Percentiles rank a stretch among this genome's conserved stretches.
Conservation (phyloP, 2,329 filamentous ascomycete genomes). For the Neocucurbitaria cava region DNA sequence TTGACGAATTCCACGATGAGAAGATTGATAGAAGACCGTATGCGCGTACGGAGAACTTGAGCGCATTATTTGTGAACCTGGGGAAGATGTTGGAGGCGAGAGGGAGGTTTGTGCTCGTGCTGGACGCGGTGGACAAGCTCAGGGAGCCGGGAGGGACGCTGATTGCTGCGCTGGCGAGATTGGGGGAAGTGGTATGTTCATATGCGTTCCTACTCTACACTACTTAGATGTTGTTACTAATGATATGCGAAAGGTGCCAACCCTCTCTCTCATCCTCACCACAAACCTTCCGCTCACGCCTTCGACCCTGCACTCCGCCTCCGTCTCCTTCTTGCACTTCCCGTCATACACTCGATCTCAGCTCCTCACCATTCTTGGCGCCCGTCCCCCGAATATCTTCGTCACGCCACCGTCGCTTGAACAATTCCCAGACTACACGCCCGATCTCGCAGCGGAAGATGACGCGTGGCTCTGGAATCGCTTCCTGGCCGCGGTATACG, state of each 20-base stretch:
- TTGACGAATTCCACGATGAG: conserved; percentile 51
- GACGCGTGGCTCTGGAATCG: conserved; percentile 77
- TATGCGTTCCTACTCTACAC: background rate
- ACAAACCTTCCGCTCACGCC: conserved; percentile 74
- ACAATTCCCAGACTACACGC: conserved; percentile 55
- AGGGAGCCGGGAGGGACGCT: conserved; percentile 80
- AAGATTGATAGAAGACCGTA: conserved; percentile 54
- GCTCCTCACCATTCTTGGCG: conserved; percentile 75
- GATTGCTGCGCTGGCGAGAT: conserved; percentile 77
- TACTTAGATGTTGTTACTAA: conserved; percentile 6
- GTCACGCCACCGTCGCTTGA: conserved; percentile 43
- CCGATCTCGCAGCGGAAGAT: conserved; percentile 60
- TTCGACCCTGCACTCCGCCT: conserved; percentile 69
- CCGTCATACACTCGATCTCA: conserved; percentile 83
- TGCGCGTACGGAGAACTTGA: conserved; percentile 79
- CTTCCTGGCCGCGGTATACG: conserved; percentile 85
- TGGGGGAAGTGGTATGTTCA: conserved; percentile 76
- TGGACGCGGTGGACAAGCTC: conserved; percentile 88
- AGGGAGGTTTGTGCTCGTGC: conserved; percentile 77
- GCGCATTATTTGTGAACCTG: conserved; percentile 76
- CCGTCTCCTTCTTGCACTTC: conserved; percentile 81
- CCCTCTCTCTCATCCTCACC: conserved; percentile 78
- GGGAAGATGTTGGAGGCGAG: conserved; percentile 65
- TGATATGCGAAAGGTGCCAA: conserved; percentile 68
- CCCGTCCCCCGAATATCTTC: conserved; percentile 56